Evolutionary conservation across 2,329 filamentous ascomycete genomes (phyloP).

Genomic region (Rutstroemia sp.): DNA sequence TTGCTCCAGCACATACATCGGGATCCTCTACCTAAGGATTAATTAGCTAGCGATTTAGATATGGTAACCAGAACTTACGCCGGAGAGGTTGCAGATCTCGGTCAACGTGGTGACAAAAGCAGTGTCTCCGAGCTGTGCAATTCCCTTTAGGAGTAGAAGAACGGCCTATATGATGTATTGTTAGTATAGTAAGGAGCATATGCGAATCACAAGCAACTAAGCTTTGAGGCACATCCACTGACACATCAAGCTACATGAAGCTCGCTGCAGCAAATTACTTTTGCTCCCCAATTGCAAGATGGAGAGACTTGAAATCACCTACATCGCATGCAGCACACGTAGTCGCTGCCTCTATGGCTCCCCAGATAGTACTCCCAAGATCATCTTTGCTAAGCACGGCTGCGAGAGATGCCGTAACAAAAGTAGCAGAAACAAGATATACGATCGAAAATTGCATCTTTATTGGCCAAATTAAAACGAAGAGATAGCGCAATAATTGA

Average conservation of each 20-base stretch:
- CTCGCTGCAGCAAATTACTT: background rate
- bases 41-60: background rate
- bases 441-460: constrained; percentile 3
- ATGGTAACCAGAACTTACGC: constrained; percentile 10
- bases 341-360: constrained; percentile 4
- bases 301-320: background rate
- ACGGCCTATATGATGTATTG: constrained; percentile 19
- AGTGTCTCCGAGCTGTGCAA: constrained; percentile 37
- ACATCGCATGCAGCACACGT: constrained; percentile 9
- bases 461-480: background rate
- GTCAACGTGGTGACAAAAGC: constrained; percentile 34
- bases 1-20: constrained; percentile 35
- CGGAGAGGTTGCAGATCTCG: constrained; percentile 28
- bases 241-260: background rate
- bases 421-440: background rate
- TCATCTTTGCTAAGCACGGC: constrained; percentile 5
- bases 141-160: constrained; percentile 36
- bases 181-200: background rate
- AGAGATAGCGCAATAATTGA: too few relatives aligned
- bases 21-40: constrained; percentile 24
- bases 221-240: too few relatives aligned
- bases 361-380: constrained; percentile 1
- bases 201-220: too few relatives aligned
- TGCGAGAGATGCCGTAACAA: background rate
- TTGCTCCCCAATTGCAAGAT: background rate